Evolutionary conservation across 805 yeast species (phyloP).

Genomic region (Teunomyces atbi): DNA sequence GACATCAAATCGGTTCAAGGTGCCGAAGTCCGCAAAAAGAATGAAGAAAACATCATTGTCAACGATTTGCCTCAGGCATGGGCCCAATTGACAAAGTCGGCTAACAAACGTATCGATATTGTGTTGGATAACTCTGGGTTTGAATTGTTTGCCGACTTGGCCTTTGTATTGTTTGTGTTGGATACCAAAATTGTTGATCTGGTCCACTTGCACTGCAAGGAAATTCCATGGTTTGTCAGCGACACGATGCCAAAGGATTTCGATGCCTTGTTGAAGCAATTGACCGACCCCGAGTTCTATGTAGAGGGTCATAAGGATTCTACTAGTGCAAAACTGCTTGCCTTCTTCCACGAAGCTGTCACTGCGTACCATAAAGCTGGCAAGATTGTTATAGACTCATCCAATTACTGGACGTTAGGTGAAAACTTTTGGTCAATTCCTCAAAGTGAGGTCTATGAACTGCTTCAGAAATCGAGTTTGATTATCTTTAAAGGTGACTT

Average conservation of each 20-base stretch:
- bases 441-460: conserved; percentile 63
- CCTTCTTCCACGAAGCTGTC: conserved; percentile 20
- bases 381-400: conserved; percentile 37
- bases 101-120: conserved; percentile 63
- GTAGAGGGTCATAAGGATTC: conserved; percentile 28
- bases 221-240: conserved; percentile 96
- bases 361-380: conserved; percentile 17
- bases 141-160: conserved; percentile 85
- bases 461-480: conserved; percentile 62
- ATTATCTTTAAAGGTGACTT: conserved; percentile 92
- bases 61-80: conserved; percentile 76
- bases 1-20: conserved; percentile 93
- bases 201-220: conserved; percentile 82
- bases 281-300: conserved; percentile 53
- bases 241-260: conserved; percentile 90
- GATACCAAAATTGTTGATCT: conserved; percentile 64
- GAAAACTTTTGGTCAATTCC: conserved; percentile 73
- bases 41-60: conserved; percentile 72
- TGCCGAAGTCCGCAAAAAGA: conserved; percentile 76
- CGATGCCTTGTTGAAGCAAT: conserved; percentile 52
- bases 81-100: conserved; percentile 40
- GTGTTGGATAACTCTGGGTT: conserved; percentile 94
- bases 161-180: conserved; percentile 53
- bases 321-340: conserved; percentile 21
- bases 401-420: conserved; percentile 85